Evolutionary conservation across 2,329 filamentous ascomycete species (phyloP).

Genomic region (Fusarium sterilihyphosum): DNA sequence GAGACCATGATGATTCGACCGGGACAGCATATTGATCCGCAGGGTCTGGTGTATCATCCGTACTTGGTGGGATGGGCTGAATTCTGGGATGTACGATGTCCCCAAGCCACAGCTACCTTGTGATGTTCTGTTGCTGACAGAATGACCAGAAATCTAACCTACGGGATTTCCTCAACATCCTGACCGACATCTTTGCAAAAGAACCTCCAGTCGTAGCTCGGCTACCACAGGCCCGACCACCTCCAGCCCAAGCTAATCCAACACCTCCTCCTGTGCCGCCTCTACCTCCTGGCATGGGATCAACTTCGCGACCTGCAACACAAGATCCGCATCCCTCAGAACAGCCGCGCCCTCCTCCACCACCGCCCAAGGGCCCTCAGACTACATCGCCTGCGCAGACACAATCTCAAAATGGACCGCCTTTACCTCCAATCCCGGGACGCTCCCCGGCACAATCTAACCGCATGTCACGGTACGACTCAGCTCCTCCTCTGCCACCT

Average conservation of each 20-base stretch:
- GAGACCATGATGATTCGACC: conserved; percentile 89
- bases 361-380: conserved; percentile 64
- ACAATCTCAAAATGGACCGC: conserved; percentile 43
- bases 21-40: conserved; percentile 93
- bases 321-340: conserved; percentile 48
- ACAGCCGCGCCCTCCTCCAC: conserved; percentile 55
- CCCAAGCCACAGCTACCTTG: not conserved
- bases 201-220: conserved; percentile 90
- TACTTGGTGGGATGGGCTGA: conserved; percentile 91
- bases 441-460: conserved; percentile 25
- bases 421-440: conserved; percentile 40
- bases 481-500: conserved; percentile 57
- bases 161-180: conserved; percentile 81
- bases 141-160: conserved; percentile 77
- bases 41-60: conserved; percentile 94
- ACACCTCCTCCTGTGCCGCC: conserved; percentile 77
- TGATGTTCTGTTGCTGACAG: not conserved
- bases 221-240: conserved; percentile 60
- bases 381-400: conserved; percentile 44
- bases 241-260: conserved; percentile 44
- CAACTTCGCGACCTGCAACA: conserved; percentile 51
- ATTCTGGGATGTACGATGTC: conserved; percentile 83
- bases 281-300: conserved; percentile 69
- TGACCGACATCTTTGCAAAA: conserved; percentile 90
- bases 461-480: conserved; percentile 57